A percentile compares a stretch with the other conserved stretches of the same genome.
Evolutionary conservation across 2,329 filamentous ascomycete genomes (phyloP).

Genomic region (Aureobasidium leucospermi): DNA sequence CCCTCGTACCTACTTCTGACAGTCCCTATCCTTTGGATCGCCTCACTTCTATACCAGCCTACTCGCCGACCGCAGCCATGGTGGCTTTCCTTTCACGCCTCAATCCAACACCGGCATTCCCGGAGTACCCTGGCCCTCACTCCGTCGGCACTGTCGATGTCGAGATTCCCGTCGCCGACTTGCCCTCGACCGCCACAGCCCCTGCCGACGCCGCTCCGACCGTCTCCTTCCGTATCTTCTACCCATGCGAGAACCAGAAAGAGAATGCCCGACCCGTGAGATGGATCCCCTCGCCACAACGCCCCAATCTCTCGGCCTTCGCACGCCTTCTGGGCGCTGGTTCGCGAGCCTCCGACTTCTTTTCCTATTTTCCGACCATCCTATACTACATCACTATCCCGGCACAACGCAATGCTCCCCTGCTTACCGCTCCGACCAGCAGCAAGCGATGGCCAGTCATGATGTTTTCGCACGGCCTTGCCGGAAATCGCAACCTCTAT

Average conservation of each 20-base stretch:
- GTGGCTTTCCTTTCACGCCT: constrained; percentile 37
- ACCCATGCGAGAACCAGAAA: constrained; percentile 50
- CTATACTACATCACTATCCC: constrained; percentile 68
- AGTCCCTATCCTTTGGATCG: neutral
- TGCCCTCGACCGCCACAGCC: constrained; percentile 47
- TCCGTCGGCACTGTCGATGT: constrained; percentile 72
- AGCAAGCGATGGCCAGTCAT: constrained; percentile 67
- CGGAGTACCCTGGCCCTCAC: constrained; percentile 68
- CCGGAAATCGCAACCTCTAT: constrained; percentile 74
- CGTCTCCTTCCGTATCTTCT: constrained; percentile 74
- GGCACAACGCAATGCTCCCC: constrained; percentile 61
- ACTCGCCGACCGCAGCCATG: constrained; percentile 23
- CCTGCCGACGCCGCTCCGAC: constrained; percentile 57
- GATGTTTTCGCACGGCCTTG: constrained; percentile 80
- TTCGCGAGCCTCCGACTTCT: constrained; percentile 35
- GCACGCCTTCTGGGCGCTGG: constrained; percentile 66
- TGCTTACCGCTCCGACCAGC: constrained; percentile 43
- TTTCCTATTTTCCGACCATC: constrained; percentile 36
- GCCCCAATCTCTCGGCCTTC: constrained; percentile 67
- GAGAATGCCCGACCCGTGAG: constrained; percentile 44
- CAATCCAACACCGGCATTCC: constrained; percentile 65
- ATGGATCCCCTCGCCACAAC: constrained; percentile 73
- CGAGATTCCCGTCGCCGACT: constrained; percentile 60
- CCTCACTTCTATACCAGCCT: neutral
- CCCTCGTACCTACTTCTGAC: neutral